Evolutionary conservation across 306 rosid species (phyloP), one percentile per base, ranked within the genome.

Genomic region (Argentina anserina): DNA sequence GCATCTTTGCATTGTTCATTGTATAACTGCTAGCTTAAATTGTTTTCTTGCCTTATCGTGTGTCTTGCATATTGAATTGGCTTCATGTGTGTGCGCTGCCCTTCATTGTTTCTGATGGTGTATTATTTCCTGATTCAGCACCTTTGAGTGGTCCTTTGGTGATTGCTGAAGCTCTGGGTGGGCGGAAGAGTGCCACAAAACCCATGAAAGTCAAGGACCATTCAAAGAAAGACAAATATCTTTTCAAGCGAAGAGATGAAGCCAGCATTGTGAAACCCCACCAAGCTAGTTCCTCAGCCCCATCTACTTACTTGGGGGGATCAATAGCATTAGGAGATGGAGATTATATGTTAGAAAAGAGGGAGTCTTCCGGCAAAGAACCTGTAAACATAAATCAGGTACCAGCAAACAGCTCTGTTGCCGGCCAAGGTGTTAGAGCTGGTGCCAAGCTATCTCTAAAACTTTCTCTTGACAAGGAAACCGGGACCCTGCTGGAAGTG

Each of bases 81-180:
- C 12, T 53, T 43, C 20, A 23, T 50, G n/a, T 45, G 55, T 47
- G 55, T 69, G 62, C 75, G 21, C 72, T 18, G 3, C 9, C 43
- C 63, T 20, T 62, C 26, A 29, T 64, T 43, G 71, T 59, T 70
- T 71, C 82, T 86, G 68, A 83, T 81, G 69, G 55, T 47, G 55
- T 47, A 62, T 74, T 71, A 33, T 69, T 68, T 81, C 69, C 70
- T 80, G 77, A 66, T 62, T 70, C 90, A 95, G 99, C 99, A 77
- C 96, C 99, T 66, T 81, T 95, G 86, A 92, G 97, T 74, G 97
- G 99, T 70, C 99, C 99, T 0, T 39, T 92, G 83, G 97, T 90
- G 80, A 88, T 92, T 62, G 97, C 97, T 2, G 99, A 95, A 79
- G 63, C 89, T 76, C 78, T 88, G 78, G 90, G 96, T 17, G 90